phyloP scores from a whole-genome alignment of 169 alveolate species.

The Plasmodium vinckei region DNA sequence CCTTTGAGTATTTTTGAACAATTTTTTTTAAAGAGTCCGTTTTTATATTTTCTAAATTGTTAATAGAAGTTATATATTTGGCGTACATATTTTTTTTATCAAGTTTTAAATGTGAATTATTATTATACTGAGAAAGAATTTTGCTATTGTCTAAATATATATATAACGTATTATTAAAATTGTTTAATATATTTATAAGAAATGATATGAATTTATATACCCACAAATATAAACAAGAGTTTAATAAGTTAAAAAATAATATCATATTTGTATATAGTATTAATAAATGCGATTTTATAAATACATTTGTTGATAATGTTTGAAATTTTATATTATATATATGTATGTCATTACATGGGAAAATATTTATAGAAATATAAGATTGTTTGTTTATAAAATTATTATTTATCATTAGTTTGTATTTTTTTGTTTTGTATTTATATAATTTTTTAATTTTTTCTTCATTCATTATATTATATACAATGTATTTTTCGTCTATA shows the following conservation, averaged over 20 bases:
- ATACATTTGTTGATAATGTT: conserved; percentile 18
- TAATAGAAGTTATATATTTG: conserved; percentile 17
- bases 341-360: conserved; percentile 33
- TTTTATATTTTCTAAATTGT: conserved; percentile 19
- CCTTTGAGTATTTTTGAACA: conserved; percentile 37
- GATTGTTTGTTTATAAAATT: conserved; percentile 34
- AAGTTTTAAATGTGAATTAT: conserved; percentile 5
- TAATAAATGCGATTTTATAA: conserved; percentile 28
- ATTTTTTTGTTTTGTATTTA: conserved; percentile 44
- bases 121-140: conserved; percentile 32
- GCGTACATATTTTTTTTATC: conserved; percentile 10
- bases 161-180: conserved; percentile 28
- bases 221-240: conserved; percentile 43
- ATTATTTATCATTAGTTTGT: conserved; percentile 20
- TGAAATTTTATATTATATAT: conserved; percentile 39
- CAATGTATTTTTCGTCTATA: conserved; percentile 9
- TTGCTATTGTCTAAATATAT: conserved; percentile 35
- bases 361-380: conserved; percentile 44
- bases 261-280: conserved; percentile 43
- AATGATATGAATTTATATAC: conserved; percentile 47
- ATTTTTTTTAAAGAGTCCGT: conserved; percentile 17
- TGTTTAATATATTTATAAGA: conserved; percentile 39
- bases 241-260: conserved; percentile 27
- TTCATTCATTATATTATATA: conserved; percentile 30
- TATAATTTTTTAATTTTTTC: conserved; percentile 45